These are phyloP conservation scores for Euphorbia tirucalli DNA, from an alignment of 345 rosid species.

Conservation along the genomic window DNA sequence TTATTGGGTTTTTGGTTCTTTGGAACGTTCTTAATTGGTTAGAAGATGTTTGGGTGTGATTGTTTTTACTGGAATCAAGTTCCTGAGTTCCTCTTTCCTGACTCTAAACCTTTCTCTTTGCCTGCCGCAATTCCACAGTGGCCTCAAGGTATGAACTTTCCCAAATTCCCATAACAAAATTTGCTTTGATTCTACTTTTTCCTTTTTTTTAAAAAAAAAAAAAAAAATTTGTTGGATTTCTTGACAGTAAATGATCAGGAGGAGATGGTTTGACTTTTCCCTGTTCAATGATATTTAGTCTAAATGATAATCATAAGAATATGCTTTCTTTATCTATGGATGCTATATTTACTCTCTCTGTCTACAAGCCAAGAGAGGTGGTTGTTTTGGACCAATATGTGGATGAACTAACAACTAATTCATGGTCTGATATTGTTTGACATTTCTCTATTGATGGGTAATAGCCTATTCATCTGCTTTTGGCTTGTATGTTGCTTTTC, in stretches of 20 bases:
- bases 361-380: neutral
- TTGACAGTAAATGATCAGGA: neutral
- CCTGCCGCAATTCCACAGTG: slow-evolving; percentile 67
- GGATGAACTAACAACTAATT: neutral
- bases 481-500: too few relatives aligned
- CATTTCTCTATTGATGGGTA: neutral
- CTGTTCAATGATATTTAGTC: too few relatives aligned
- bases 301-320: neutral
- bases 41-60: slow-evolving; percentile 60
- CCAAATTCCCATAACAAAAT: neutral
- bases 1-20: slow-evolving; percentile 31
- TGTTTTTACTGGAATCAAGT: slow-evolving; percentile 51
- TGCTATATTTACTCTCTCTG: neutral
- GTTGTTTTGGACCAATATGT: neutral
- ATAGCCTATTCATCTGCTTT: too few relatives aligned
- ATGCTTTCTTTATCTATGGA: neutral
- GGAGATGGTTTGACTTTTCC: neutral
- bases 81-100: slow-evolving; percentile 22
- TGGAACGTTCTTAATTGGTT: neutral
- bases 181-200: neutral
- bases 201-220: too few relatives aligned
- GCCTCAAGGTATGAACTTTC: slow-evolving; percentile 59
- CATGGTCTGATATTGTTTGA: neutral
- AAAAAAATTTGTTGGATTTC: neutral
- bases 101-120: slow-evolving; percentile 55